phyloP scores from a whole-genome alignment of 345 rosid species.

The Moricandia moricandioides region DNA sequence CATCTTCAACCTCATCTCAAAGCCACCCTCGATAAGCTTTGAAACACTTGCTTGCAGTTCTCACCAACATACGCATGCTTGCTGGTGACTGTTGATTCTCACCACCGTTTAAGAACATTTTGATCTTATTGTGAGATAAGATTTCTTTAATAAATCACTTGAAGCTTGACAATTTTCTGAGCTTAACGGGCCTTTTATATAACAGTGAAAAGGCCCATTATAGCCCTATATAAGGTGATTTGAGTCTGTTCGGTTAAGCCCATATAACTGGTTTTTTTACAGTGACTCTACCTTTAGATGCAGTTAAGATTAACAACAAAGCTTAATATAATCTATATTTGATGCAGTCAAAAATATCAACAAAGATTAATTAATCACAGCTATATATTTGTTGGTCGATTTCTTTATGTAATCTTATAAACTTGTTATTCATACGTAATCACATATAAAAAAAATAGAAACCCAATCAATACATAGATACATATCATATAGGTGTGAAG shows the following conservation, averaged over 20 bases:
- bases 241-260: background rate
- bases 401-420: conserved; percentile 14
- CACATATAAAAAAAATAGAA: conserved; percentile 4
- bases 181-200: background rate
- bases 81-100: background rate
- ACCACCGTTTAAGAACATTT: background rate
- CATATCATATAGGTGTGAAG: conserved; percentile 29
- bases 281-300: no score
- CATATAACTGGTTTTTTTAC: background rate
- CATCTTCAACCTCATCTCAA: conserved; percentile 53
- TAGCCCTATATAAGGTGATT: no score
- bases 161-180: background rate
- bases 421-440: conserved; percentile 17
- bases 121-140: background rate
- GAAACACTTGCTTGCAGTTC: background rate
- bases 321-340: background rate
- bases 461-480: background rate
- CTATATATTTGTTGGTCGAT: background rate
- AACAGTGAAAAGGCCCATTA: background rate
- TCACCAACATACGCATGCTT: background rate
- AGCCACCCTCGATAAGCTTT: conserved; percentile 48
- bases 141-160: no score
- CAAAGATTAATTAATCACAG: background rate
- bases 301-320: no score
- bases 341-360: background rate